Evolutionary conservation across 768 basidiomycete genomes (phyloP).

Genomic region (Amanita pallidorosea): DNA sequence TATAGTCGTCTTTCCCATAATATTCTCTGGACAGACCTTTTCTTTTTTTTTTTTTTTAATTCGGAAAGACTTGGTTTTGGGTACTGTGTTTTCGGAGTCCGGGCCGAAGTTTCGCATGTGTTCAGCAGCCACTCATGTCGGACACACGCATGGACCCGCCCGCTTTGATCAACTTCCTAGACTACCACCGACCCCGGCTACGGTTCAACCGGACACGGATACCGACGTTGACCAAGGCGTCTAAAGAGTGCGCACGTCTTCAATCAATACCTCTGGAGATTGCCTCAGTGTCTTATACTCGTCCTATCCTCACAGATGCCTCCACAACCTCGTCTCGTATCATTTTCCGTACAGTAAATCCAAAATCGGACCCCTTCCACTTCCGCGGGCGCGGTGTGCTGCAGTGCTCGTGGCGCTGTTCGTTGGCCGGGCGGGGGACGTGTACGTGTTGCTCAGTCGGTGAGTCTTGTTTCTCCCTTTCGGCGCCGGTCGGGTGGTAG

Average conservation of each 20-base stretch:
- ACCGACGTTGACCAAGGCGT: slow-evolving; percentile 37
- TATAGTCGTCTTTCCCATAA: too few species aligned
- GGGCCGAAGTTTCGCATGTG: too few species aligned
- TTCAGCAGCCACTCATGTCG: too few species aligned
- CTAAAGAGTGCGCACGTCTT: slow-evolving; percentile 27
- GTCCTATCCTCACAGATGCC: slow-evolving; percentile 29
- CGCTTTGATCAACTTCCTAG: slow-evolving; percentile 24
- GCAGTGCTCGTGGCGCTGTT: slow-evolving; percentile 82
- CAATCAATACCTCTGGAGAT: not conserved
- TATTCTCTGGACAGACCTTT: too few species aligned
- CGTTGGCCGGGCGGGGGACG: slow-evolving; percentile 70
- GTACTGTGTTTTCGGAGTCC: too few species aligned
- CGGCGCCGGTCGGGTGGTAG: too few species aligned
- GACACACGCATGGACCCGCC: too few species aligned
- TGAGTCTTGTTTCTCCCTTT: slow-evolving; percentile 20
- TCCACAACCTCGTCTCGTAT: slow-evolving; percentile 44
- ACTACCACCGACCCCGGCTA: slow-evolving; percentile 37
- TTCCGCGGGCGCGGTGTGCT: slow-evolving; percentile 47
- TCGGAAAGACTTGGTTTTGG: too few species aligned
- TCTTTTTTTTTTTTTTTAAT: too few species aligned
- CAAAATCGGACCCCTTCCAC: slow-evolving; percentile 16
- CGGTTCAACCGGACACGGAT: slow-evolving; percentile 28
- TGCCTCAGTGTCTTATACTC: not conserved
- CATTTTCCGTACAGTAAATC: slow-evolving; percentile 21
- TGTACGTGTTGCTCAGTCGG: slow-evolving; percentile 82